These are phyloP conservation scores for Cryptosporidium sp. DNA, from an alignment of 169 alveolate genomes.

Conservation along the genomic window DNA sequence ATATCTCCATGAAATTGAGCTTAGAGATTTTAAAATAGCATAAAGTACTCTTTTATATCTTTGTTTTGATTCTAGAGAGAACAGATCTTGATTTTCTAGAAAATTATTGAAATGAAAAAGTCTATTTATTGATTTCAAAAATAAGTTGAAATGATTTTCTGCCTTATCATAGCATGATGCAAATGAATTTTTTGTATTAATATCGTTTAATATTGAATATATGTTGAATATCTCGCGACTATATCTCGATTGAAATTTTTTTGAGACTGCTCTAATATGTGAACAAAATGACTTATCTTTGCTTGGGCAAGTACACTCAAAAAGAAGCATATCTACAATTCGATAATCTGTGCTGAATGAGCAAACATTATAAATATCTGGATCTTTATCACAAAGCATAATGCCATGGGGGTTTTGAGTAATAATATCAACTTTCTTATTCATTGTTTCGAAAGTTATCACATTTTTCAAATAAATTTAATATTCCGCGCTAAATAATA, in stretches of 20 bases:
- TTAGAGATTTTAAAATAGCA: conserved; percentile 47
- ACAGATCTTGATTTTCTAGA: background rate
- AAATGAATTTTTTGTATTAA: conserved; percentile 31
- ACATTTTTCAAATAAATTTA: background rate
- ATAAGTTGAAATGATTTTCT: conserved; percentile 47
- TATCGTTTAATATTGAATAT: conserved; percentile 40
- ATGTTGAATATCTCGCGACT: conserved; percentile 18
- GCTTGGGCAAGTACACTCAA: conserved; percentile 73
- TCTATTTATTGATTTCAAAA: background rate
- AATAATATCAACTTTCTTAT: conserved; percentile 46
- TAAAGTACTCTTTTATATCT: conserved; percentile 34
- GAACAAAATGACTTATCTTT: conserved; percentile 63
- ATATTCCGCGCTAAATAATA: background rate
- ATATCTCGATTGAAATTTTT: conserved; percentile 23
- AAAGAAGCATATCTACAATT: conserved; percentile 68
- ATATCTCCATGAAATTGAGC: conserved; percentile 70
- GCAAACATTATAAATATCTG: conserved; percentile 60
- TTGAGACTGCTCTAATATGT: conserved; percentile 65
- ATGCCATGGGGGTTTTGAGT: conserved; percentile 35
- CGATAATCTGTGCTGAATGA: conserved; percentile 55
- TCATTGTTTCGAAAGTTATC: conserved; percentile 17
- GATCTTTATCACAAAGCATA: conserved; percentile 48
- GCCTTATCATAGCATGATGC: conserved; percentile 58
- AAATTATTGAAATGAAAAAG: conserved; percentile 33
- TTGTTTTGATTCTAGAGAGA: conserved; percentile 9